Base-by-base conservation (phyloP, 306 rosid genomes). In the Glycine soja region DNA sequence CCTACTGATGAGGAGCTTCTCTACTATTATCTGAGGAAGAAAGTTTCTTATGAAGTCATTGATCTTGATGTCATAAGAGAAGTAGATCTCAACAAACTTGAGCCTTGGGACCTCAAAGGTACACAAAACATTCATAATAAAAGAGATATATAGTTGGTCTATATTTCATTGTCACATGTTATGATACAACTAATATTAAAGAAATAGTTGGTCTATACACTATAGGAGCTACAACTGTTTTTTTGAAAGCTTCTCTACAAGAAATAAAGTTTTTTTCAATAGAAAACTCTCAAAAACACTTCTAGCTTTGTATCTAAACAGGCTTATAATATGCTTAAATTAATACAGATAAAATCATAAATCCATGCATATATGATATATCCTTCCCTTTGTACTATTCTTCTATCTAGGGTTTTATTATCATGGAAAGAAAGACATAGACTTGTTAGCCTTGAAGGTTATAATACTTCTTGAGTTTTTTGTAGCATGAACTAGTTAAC, bases 61-160 rank as follows among this genome's bases (percentile, higher is more conserved):
- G 98, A 95, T 54, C 98, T 95, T 74, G 97, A 95, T 73, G 99
- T 95, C 78, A 93, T 95, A 6, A 86, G 94, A 52, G 99, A 95
- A 87, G 88, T 95, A 12, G 98, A 95, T 85, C 97, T 95, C 68
- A 95, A 95, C 89, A 95, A 88, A 82, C 97, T 95, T 19, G 98
- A 93, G 83, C 99, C 99, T 61, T 95, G 99, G 99, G 99, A 95
- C 46, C 98, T 95, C 85, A 95, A 95, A 92, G 99, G 99, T 95
- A 15, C 51, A 8, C n/a, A 10, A 30, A 10, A 57, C 30, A 30
- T 34, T 34, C 70, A 6, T 64, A 10, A 32, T 10, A 64, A 3
- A 45, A 62, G 68, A 13, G n/a, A 3, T 36, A 36, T 36, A 24
- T 10, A 61, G 8, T 61, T 61, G n/a, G 3, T 59, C n/a, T 10